These are phyloP conservation scores for Stenocarpella maydis DNA, from an alignment of 2,329 filamentous ascomycete species.

Conservation along the genomic window DNA sequence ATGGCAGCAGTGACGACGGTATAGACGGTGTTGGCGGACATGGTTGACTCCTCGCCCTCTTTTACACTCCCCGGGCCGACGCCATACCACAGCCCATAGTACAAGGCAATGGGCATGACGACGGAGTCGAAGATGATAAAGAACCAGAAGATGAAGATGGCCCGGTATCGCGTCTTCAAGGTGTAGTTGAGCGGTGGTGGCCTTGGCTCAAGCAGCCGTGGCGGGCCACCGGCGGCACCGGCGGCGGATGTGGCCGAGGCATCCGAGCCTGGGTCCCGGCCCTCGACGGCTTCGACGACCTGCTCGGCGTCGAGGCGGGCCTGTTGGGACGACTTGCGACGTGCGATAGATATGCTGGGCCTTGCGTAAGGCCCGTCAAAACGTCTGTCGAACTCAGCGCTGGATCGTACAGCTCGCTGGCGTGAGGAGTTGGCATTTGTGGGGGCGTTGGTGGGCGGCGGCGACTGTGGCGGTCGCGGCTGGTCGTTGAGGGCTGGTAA, in stretches of 20 bases:
- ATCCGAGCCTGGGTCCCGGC: not conserved
- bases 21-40: constrained; percentile 50
- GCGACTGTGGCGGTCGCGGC: constrained; percentile 13
- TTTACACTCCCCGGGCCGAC: constrained; percentile 40
- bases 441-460: constrained; percentile 30
- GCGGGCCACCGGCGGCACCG: constrained; percentile 8
- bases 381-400: constrained; percentile 40
- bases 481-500: constrained; percentile 24
- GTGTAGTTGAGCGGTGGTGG: constrained; percentile 46
- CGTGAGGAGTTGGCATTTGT: constrained; percentile 14
- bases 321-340: constrained; percentile 35
- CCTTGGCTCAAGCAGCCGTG: constrained; percentile 32
- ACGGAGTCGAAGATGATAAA: constrained; percentile 57
- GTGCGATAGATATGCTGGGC: constrained; percentile 39
- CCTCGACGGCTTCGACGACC: not conserved
- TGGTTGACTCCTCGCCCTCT: constrained; percentile 47
- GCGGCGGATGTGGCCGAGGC: constrained; percentile 19
- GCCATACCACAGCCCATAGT: constrained; percentile 58
- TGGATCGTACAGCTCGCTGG: constrained; percentile 35
- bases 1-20: constrained; percentile 62
- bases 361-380: constrained; percentile 41
- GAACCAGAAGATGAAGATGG: constrained; percentile 55
- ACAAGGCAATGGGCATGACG: constrained; percentile 60
- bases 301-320: constrained; percentile 14
- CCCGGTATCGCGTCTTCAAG: constrained; percentile 48